Conservation (phyloP, 169 alveolate genomes). For the Babesia gibsoni region DNA sequence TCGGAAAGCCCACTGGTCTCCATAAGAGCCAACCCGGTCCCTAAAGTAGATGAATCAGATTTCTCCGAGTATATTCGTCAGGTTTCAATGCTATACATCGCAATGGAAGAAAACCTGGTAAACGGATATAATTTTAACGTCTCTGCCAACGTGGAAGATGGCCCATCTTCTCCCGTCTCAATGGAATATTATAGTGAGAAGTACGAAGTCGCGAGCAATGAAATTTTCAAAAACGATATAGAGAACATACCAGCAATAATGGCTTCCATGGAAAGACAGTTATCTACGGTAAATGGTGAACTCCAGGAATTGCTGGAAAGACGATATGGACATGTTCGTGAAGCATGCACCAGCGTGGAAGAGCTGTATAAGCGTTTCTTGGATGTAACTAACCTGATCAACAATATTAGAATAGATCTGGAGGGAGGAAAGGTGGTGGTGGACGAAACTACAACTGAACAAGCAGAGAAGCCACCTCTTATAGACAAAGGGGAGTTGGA, state of each 20-base stretch:
- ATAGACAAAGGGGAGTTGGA: slow-evolving; percentile 12
- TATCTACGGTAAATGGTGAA: slow-evolving; percentile 34
- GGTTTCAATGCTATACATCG: slow-evolving; percentile 9
- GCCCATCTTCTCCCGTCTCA: slow-evolving; percentile 4
- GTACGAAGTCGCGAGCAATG: slow-evolving; percentile 23
- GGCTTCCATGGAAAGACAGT: slow-evolving; percentile 44
- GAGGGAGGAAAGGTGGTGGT: neutral
- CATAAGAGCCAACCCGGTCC: slow-evolving; percentile 15
- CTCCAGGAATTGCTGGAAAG: slow-evolving; percentile 56
- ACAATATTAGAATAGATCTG: slow-evolving; percentile 14
- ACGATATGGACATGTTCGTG: slow-evolving; percentile 42
- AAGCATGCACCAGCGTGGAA: slow-evolving; percentile 46
- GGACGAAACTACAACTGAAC: neutral
- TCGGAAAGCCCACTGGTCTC: neutral
- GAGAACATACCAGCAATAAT: slow-evolving; percentile 41
- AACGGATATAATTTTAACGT: neutral
- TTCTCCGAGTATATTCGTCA: slow-evolving; percentile 43
- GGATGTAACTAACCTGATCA: slow-evolving; percentile 25
- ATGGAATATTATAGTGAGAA: slow-evolving; percentile 52
- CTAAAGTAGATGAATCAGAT: slow-evolving; percentile 59
- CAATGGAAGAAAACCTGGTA: neutral
- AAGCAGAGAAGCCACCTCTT: neutral
- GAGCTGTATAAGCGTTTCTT: slow-evolving; percentile 36
- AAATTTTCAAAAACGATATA: slow-evolving; percentile 20
- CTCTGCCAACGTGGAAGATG: neutral